Conservation (phyloP, 495 filamentous ascomycete genomes). For the Pyrenopolyporus hunteri region DNA sequence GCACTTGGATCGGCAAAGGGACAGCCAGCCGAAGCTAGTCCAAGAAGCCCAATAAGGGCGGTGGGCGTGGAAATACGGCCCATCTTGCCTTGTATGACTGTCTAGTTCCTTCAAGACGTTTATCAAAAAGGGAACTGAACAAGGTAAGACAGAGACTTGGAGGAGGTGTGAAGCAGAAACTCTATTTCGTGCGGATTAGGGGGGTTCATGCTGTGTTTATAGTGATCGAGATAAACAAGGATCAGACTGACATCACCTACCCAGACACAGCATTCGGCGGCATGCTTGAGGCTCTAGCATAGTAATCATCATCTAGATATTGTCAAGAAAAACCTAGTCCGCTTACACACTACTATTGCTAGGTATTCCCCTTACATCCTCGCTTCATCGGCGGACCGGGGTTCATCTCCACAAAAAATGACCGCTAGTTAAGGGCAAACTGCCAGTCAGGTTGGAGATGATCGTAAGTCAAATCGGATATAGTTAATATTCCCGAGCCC, state of each 20-base stretch:
- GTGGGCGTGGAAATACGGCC: constrained; percentile 20
- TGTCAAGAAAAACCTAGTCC: constrained; percentile 17
- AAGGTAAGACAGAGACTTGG: not conserved
- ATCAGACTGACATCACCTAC: constrained; percentile 10
- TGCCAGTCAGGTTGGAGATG: constrained; percentile 27
- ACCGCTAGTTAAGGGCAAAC: not conserved
- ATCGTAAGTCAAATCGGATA: constrained; percentile 28
- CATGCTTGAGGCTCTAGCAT: constrained; percentile 31
- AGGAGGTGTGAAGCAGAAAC: not conserved
- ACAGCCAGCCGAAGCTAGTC: constrained; percentile 42
- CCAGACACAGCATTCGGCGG: not conserved
- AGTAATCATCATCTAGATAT: constrained; percentile 21
- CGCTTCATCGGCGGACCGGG: constrained; percentile 10
- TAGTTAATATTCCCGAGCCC: constrained; percentile 22
- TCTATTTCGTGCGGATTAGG: constrained; percentile 6
- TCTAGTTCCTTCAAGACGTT: constrained; percentile 5
- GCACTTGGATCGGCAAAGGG: constrained; percentile 48
- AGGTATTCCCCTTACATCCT: constrained; percentile 7
- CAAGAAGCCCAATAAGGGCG: constrained; percentile 30
- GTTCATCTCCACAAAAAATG: constrained; percentile 28
- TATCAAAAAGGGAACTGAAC: not conserved
- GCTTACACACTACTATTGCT: not conserved
- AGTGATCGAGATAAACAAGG: constrained; percentile 6
- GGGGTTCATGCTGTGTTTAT: constrained; percentile 27
- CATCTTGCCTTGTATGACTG: constrained; percentile 26